Base-by-base conservation (phyloP, 345 rosid species). In the rapeseed (Brassica napus) region DNA sequence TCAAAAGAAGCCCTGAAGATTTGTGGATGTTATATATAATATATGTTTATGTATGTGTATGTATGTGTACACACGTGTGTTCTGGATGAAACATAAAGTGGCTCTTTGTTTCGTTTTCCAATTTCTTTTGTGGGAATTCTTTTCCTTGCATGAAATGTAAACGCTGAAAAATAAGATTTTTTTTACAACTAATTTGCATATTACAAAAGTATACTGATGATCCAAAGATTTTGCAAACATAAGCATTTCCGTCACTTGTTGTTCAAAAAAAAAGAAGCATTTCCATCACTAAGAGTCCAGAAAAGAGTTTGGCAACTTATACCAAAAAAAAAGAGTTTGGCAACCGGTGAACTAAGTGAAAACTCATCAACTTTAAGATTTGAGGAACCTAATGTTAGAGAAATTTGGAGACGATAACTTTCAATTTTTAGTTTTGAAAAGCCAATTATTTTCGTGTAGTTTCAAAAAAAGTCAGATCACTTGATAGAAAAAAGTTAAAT, bases 141-240 rank as follows among this genome's bases (percentile, higher is more conserved):
- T 42, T 67, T 42, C 31, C 73, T 32, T 67, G n/a, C 18, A 72
- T 72, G 55, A 31, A 78, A 72, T 73, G 82, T 79, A 79, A 79
- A 34, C 30, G 24, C 49, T 67, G 6, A 55, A 32, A 58, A 63
- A 28, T 31, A 77, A 62, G 28, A 32, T 77, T 62, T 44, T 61
- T 18, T n/a, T 11, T 60, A 59, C 16, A 44, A 8, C 6, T 11
- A 14, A 8, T 39, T 34, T n/a, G 23, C 32, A 37, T 57, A 57
- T 55, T 34, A 30, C 24, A 32, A 14, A 44, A 57, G 6, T 21
- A 62, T 42, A 42, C 8, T 26, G 16, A 26, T 26, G 32, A 62
- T 23, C 54, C 28, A 59, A 61, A 14, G 1, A 63, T 34, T 18
- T 21, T 49, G 57, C 35, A 32, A 70, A 54, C 23, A 6, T 32